Percentiles rank a stretch among this genome's conserved stretches.
These are phyloP conservation scores for Trichophyton schoenleinii DNA, from an alignment of 2,329 filamentous ascomycete species.

Conservation along the genomic window DNA sequence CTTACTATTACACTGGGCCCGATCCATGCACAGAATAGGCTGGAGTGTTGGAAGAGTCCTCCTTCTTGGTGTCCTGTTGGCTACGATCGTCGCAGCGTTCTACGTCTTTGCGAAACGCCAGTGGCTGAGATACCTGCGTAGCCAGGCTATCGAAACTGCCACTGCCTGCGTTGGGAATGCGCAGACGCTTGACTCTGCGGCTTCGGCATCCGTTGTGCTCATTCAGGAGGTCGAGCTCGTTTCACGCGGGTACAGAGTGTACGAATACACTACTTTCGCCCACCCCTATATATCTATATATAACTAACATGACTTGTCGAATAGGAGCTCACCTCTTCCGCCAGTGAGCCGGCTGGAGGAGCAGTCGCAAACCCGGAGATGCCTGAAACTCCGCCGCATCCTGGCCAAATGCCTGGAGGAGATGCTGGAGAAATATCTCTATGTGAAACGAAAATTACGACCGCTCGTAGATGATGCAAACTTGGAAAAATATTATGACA, in stretches of 20 bases:
- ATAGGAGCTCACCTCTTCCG: slow-evolving; percentile 72
- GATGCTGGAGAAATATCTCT: slow-evolving; percentile 58
- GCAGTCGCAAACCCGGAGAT: slow-evolving; percentile 63
- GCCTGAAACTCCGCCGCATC: slow-evolving; percentile 64
- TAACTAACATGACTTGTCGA: slow-evolving; percentile 12
- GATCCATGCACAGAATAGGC: slow-evolving; percentile 41
- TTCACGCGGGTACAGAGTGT: slow-evolving; percentile 78
- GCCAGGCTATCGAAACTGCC: slow-evolving; percentile 59
- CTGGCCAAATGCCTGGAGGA: slow-evolving; percentile 57
- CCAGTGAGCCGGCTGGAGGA: slow-evolving; percentile 90
- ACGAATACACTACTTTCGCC: slow-evolving; percentile 23
- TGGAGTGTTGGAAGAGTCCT: slow-evolving; percentile 30
- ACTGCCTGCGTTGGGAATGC: slow-evolving; percentile 58
- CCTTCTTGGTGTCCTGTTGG: slow-evolving; percentile 35
- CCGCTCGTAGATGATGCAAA: slow-evolving; percentile 66
- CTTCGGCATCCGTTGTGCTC: slow-evolving; percentile 62
- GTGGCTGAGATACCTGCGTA: slow-evolving; percentile 66
- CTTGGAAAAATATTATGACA: slow-evolving; percentile 83
- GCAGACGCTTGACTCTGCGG: slow-evolving; percentile 68
- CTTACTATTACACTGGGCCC: slow-evolving; percentile 60
- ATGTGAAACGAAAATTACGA: slow-evolving; percentile 56
- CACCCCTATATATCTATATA: background rate
- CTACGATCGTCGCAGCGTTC: slow-evolving; percentile 43
- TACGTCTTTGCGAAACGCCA: slow-evolving; percentile 66
- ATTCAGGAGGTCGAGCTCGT: slow-evolving; percentile 95